A percentile compares a stretch with the other conserved stretches of the same genome.
Conservation (phyloP, 73 alveolate species). For the Paramecium sexaurelia region DNA sequence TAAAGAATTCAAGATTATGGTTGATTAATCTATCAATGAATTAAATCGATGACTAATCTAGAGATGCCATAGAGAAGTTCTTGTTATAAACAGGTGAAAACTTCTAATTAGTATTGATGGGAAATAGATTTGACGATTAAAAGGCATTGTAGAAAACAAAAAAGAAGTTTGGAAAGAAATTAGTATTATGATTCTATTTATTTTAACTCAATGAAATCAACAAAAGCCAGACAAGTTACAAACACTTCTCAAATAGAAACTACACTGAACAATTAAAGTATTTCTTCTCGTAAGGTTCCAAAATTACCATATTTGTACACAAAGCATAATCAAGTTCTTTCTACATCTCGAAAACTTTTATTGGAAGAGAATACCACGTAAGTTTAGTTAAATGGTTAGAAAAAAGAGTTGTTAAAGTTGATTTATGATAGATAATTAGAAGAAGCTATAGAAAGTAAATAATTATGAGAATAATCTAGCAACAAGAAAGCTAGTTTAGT, state of each 20-base stretch:
- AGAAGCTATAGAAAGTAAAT: constrained; percentile 32
- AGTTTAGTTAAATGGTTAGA: not conserved
- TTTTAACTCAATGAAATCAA: constrained; percentile 16
- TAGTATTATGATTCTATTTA: constrained; percentile 29
- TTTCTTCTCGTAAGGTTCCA: constrained; percentile 30
- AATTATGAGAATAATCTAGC: not conserved
- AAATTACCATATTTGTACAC: not conserved
- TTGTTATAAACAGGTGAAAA: constrained; percentile 20
- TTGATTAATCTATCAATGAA: constrained; percentile 32
- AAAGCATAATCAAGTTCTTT: not conserved
- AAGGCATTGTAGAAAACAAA: not conserved
- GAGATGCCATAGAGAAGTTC: not conserved
- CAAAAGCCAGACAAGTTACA: constrained; percentile 18
- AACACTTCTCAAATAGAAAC: constrained; percentile 40
- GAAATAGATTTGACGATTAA: not conserved
- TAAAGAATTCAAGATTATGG: constrained; percentile 3
- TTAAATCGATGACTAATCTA: constrained; percentile 1
- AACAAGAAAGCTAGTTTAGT: not conserved
- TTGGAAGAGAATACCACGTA: not conserved
- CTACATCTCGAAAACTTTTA: not conserved
- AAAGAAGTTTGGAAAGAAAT: constrained; percentile 51
- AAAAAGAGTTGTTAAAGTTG: not conserved
- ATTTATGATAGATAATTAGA: constrained; percentile 3
- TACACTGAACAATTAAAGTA: not conserved
- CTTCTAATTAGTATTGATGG: not conserved